Evolutionary conservation across 2,329 filamentous ascomycete genomes (phyloP).

Genomic region (Epicoccum nigrum): DNA sequence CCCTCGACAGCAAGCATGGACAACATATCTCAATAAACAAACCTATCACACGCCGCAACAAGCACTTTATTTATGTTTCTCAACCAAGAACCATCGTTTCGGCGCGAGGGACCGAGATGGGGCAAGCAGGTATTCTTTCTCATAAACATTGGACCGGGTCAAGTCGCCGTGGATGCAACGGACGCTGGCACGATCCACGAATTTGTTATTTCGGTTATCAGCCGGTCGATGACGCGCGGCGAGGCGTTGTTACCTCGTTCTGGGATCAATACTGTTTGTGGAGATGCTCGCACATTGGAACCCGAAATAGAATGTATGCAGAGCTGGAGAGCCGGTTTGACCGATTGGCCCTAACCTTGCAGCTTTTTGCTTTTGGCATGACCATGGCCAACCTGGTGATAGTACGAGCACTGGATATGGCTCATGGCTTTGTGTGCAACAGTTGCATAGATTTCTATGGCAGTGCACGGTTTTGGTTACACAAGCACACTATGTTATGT

Average conservation of each 20-base stretch:
- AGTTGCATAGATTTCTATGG: too few relatives aligned
- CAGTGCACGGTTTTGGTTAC: too few relatives aligned
- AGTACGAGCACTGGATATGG: too few relatives aligned
- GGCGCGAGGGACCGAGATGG: conserved; percentile 36
- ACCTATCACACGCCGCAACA: conserved; percentile 38
- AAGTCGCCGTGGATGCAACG: conserved; percentile 42
- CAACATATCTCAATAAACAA: conserved; percentile 28
- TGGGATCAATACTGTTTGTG: too few relatives aligned
- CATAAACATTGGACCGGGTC: conserved; percentile 27
- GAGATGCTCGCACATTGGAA: too few relatives aligned
- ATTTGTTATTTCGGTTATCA: conserved; percentile 41
- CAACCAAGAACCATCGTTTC: conserved; percentile 44
- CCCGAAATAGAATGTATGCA: too few relatives aligned
- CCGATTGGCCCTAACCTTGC: too few relatives aligned
- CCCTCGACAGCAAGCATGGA: background rate
- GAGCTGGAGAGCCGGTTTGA: too few relatives aligned
- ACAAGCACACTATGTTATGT: too few relatives aligned
- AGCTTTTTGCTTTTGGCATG: too few relatives aligned
- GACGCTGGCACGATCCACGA: conserved; percentile 41
- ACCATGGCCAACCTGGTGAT: too few relatives aligned
- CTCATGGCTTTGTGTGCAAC: too few relatives aligned
- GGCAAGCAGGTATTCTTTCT: conserved; percentile 24
- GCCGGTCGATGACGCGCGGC: conserved; percentile 28
- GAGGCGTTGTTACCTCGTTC: conserved; percentile 34
- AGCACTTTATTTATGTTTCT: conserved; percentile 35